Base-by-base conservation (phyloP, 2,329 filamentous ascomycete genomes). In the Metarhizium sp. region DNA sequence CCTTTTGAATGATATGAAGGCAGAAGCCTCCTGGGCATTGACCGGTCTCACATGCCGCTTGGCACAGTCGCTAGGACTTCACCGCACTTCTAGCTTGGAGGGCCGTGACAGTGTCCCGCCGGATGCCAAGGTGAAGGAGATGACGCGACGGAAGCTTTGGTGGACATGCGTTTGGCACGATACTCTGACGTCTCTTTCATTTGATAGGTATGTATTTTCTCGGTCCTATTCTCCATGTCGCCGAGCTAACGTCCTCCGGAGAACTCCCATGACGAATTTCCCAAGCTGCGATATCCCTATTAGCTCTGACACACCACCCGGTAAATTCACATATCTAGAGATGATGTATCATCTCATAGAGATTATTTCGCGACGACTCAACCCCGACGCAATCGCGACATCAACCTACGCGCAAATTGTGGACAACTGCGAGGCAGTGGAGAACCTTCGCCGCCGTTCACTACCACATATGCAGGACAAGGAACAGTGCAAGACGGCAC, bases 111-210 rank as follows among this genome's bases (percentile, higher is more conserved):
- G 63, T 43, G 67, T 65, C 7, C 68, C 72, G 1, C 68, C 73
- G 0, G 77, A 79, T 16, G 66, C 71, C 4, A 73, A 73, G 50
- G 69, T 73, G n/a, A 82, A 78, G 57, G 79, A 83, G 42, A 76
- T 75, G 64, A 74, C 81, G 53, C 71, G 82, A 34, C 71, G 79
- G 42, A 79, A 78, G 52, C 66, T 84, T 47, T 82, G 82, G 82
- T 80, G 83, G 83, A 84, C 80, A 4, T 83, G 81, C 60, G 76
- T 84, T 10, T 86, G 83, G 83, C 83, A 86, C 60, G 83, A 86
- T 55, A 85, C 81, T 6, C 69, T 86, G 20, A 84, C 82, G 0
- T 86, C 83, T 0, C 68, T 86, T 2, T 86, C 83, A 0, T 86
- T 86, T 64, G 83, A 86, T 61, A 74, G 83, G 78, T 81, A 69